Base-by-base conservation (phyloP, 2,329 filamentous ascomycete genomes). In the Arthrinium puccinioides region DNA sequence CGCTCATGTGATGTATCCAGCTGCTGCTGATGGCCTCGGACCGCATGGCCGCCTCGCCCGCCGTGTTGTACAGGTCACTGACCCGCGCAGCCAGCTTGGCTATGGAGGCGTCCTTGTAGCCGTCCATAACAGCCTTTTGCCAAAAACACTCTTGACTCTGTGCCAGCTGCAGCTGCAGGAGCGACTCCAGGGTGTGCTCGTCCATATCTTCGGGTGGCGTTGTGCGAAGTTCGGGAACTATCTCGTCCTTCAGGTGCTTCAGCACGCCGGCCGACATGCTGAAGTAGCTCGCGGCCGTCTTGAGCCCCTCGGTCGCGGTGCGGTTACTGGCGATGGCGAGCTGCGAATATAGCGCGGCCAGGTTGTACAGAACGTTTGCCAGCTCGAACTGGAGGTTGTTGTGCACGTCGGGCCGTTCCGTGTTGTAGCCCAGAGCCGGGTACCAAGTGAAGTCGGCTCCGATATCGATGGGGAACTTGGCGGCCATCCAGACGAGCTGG, bases 111-210 rank as follows among this genome's bases (percentile, higher is more conserved):
- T 98, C 92, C 59, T 94, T 96, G 63, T 95, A 79, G 18, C 82
- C 81, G 56, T 96, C 90, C 67, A 94, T 89, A 41, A 94, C 89
- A 1, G 92, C 90, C 58, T 95, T 97, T 50, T 92, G 84, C 92
- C 92, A 98, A 61, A 92, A 97, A 57, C 89, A 97, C 63, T 98
- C 92, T 56, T 98, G 92, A 20, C 84, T 89, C 57, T 98, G 88
- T 1, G 89, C 90, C 9, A 98, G 72, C 57, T 94, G 79, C 21
- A 98, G 71, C 57, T 90, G 78, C 49, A 85, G 77, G 31, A 97
- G 64, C 36, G 86, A 87, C 51, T 90, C 84, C 32, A 98, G 69
- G 0, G 89, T 96, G 53, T 85, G 76, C 35, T 79, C 74, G 51
- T 98, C 92, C 88, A 98, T 94, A 56, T 98, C 92, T 56, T 97